Evolutionary conservation across 106 monocot species (phyloP).

Genomic region (Cymbidium sinense): DNA sequence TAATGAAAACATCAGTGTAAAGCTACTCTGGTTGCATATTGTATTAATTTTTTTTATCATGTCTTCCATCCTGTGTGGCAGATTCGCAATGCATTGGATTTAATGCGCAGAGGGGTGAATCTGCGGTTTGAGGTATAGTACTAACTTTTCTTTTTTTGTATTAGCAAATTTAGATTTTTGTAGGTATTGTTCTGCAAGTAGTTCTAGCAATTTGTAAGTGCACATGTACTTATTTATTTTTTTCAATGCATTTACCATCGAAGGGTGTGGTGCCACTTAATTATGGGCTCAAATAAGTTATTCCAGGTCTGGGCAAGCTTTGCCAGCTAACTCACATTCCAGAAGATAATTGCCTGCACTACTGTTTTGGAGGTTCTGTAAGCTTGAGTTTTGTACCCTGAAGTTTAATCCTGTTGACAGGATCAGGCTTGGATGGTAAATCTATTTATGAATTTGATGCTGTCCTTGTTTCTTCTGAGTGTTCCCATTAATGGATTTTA

Average conservation of each 20-base stretch:
- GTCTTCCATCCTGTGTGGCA: background rate
- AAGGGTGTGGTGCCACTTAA: background rate
- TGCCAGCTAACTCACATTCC: background rate
- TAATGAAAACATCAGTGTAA: background rate
- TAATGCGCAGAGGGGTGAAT: conserved; percentile 28
- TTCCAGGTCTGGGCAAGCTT: background rate
- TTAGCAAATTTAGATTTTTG: background rate
- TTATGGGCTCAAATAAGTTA: background rate
- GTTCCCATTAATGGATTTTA: background rate
- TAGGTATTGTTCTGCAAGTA: background rate
- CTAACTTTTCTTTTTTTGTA: background rate
- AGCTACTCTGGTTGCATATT: background rate
- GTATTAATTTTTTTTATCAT: background rate
- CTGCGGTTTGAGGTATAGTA: conserved; percentile 27
- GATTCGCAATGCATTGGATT: conserved; percentile 36
- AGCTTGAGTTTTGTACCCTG: background rate
- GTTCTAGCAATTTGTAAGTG: background rate
- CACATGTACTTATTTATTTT: background rate
- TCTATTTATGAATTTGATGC: background rate
- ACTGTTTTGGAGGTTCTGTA: background rate
- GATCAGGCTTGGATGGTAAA: too few species aligned
- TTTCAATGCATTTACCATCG: background rate
- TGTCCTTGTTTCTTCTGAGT: background rate
- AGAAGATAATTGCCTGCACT: background rate
- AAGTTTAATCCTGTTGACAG: background rate